Conservation (phyloP, 2,329 filamentous ascomycete species). For the Pseudocercospora pini-densiflorae region DNA sequence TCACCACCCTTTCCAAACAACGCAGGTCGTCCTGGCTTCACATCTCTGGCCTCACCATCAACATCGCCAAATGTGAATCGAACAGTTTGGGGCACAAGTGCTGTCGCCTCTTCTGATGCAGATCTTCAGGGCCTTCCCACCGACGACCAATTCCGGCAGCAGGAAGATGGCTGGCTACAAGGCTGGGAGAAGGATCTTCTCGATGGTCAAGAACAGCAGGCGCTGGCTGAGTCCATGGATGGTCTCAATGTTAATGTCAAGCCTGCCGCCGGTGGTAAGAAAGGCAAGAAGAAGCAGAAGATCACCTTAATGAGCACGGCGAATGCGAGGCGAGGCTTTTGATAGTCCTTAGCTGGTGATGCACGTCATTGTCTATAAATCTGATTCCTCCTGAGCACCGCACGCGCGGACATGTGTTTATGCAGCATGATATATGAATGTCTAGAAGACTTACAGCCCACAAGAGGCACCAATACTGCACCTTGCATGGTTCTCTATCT, state of each 20-base stretch:
- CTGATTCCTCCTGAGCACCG: background rate
- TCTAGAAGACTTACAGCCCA: background rate
- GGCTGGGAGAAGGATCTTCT: conserved; percentile 80
- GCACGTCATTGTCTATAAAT: background rate
- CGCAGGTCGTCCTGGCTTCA: conserved; percentile 65
- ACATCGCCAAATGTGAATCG: conserved; percentile 76
- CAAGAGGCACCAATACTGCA: background rate
- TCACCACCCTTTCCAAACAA: conserved; percentile 59
- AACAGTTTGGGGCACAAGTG: conserved; percentile 92
- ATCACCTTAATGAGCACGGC: conserved; percentile 72
- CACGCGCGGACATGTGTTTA: background rate
- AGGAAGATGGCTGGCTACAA: conserved; percentile 84
- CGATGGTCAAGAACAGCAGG: conserved; percentile 62
- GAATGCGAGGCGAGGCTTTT: conserved; percentile 23
- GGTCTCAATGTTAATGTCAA: conserved; percentile 40
- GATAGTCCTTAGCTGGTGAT: background rate
- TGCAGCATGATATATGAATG: conserved; percentile 3
- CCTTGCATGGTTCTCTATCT: too few species aligned
- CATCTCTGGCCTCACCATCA: conserved; percentile 74
- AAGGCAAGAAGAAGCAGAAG: conserved; percentile 70
- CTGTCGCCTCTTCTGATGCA: conserved; percentile 63
- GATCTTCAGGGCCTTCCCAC: conserved; percentile 45
- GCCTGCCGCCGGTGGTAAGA: conserved; percentile 55
- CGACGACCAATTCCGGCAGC: conserved; percentile 43
- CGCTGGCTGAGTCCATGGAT: conserved; percentile 24